phyloP scores from a whole-genome alignment of 148 eudicot species.

The Nepenthes gracilis region DNA sequence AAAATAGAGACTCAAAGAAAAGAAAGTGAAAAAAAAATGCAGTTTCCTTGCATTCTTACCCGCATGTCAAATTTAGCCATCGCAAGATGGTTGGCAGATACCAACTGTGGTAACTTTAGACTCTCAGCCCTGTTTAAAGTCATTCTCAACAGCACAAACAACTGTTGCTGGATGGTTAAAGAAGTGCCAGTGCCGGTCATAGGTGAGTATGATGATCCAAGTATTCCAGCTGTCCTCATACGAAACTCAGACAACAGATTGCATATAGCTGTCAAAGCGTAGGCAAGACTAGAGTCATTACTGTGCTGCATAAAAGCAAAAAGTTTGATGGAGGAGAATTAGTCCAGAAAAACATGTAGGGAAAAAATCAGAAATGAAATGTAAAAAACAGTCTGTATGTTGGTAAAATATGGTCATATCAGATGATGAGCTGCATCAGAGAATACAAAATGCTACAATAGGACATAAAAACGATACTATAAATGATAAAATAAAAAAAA shows the following conservation, averaged over 20 bases:
- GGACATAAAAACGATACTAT: too few relatives aligned
- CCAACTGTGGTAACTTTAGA: constrained; percentile 54
- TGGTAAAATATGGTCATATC: not conserved
- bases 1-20: not conserved
- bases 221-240: constrained; percentile 53
- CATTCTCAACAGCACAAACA: constrained; percentile 71
- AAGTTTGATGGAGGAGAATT: not conserved
- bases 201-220: constrained; percentile 74
- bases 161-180: constrained; percentile 69
- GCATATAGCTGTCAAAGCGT: constrained; percentile 80
- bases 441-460: too few relatives aligned
- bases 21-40: not conserved
- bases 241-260: constrained; percentile 80
- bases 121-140: constrained; percentile 75
- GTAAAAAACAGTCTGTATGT: not conserved
- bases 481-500: too few relatives aligned
- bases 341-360: not conserved
- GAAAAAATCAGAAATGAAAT: not conserved
- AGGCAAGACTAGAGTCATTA: constrained; percentile 88
- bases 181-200: constrained; percentile 56
- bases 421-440: too few relatives aligned
- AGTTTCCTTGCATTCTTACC: constrained; percentile 24
- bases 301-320: constrained; percentile 50
- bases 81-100: constrained; percentile 76
- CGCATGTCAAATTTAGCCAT: constrained; percentile 79